Evolutionary conservation across 164 flowering plant species (phyloP), one percentile per base, ranked within the genome.

Genomic region (Kalanchoe fedtschenkoi): DNA sequence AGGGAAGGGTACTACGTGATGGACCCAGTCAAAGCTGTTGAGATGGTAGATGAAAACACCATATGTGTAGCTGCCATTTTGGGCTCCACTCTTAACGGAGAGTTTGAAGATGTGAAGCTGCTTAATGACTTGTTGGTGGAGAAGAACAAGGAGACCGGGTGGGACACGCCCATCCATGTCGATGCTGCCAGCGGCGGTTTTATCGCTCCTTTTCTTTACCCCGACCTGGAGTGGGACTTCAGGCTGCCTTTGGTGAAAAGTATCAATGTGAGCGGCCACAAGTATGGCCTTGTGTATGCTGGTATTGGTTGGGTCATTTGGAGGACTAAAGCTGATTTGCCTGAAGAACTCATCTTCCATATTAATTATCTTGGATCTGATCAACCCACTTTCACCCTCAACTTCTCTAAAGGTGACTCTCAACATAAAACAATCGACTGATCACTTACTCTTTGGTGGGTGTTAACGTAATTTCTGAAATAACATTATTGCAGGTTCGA

Each of bases 281-380:
- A 77, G 70, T 77, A 74, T 32, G 80, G 80, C 3, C 76, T 77
- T n/a, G 80, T 77, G 14, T 77, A 77, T 57, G 78, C 81, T 17
- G 81, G 81, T 0, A 68, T 77, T 26, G 81, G 81, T 37, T 77
- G 81, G 81, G 74, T 72, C 41, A 72, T 77, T 34, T 77, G 78
- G 81, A 69, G 81, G 61, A 72, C 53, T 70, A 72, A 75, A 39
- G 69, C 61, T 15, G 81, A 75, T 46, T 68, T 77, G 65, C 81
- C 81, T 14, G 81, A 77, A 2, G 81, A 77, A 33, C 78, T 77
- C 32, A 75, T 77, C 61, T 77, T 77, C 61, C 81, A 77, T 34
- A 77, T 77, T 62, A 77, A 77, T 55, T 77, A 77, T 64, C 81
- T 77, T 34, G 81, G 81, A 11, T 65, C 81, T 44, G 81, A 77